Evolutionary conservation across 2,329 filamentous ascomycete species (phyloP).

Genomic region (Knufia petricola): DNA sequence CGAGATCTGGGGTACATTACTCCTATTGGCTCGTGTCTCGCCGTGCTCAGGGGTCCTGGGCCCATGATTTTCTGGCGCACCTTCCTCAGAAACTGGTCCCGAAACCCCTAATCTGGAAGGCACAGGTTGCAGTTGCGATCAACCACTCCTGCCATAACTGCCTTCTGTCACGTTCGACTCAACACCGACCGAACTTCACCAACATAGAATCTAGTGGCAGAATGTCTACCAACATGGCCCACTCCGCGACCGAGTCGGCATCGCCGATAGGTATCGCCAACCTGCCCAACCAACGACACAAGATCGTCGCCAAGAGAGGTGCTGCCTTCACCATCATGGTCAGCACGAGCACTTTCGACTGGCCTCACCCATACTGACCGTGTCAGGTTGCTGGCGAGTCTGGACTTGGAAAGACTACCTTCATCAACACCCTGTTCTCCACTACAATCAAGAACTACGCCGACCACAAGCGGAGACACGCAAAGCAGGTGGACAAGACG

Average conservation of each 20-base stretch:
- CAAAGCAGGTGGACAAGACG: constrained; percentile 99
- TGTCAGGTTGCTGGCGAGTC: constrained; percentile 91
- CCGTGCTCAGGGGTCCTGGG: constrained; percentile 1
- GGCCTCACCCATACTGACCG: constrained; percentile 12
- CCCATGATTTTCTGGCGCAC: constrained; percentile 7
- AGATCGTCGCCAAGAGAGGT: constrained; percentile 72
- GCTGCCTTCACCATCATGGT: constrained; percentile 99
- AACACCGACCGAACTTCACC: not conserved
- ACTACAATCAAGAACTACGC: constrained; percentile 99
- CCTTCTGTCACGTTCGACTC: no score
- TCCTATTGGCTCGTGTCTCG: not conserved
- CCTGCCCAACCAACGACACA: constrained; percentile 62
- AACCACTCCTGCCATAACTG: not conserved
- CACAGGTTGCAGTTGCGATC: not conserved
- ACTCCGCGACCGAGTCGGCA: constrained; percentile 45
- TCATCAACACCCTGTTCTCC: constrained; percentile 99
- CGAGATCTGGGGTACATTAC: not conserved
- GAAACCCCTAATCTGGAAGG: constrained; percentile 1
- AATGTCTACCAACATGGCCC: constrained; percentile 35
- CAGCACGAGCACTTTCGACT: constrained; percentile 26
- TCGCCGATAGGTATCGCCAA: constrained; percentile 67
- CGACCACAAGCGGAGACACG: constrained; percentile 97
- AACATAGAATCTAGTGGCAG: no score
- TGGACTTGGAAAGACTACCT: constrained; percentile 96
- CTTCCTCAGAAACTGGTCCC: not conserved